A percentile compares a stretch with the other conserved stretches of the same genome.
Evolutionary conservation across 2,329 filamentous ascomycete species (phyloP).

Genomic region (Gnomoniopsis sp.): DNA sequence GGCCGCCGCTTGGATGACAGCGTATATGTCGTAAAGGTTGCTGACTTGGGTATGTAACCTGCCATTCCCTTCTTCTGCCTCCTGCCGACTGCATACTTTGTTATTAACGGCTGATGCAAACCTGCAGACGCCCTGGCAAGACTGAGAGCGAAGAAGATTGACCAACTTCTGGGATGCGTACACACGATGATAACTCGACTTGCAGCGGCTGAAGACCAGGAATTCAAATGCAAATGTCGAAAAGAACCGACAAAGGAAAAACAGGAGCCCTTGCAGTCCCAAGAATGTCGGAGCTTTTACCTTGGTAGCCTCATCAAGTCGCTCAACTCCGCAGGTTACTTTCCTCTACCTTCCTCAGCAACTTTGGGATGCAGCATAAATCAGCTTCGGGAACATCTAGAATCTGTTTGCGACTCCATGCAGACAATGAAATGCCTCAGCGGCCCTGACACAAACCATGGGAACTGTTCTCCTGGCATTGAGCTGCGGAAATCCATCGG

Average conservation of each 20-base stretch:
- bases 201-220: background rate
- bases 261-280: background rate
- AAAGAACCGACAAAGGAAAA: background rate
- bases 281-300: background rate
- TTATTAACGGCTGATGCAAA: no score
- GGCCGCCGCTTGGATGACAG: background rate
- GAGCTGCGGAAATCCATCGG: background rate
- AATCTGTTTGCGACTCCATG: background rate
- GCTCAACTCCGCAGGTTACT: background rate
- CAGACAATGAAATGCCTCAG: background rate
- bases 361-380: background rate
- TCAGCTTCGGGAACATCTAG: background rate
- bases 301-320: background rate
- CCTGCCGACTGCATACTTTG: background rate
- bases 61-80: background rate
- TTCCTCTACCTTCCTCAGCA: background rate
- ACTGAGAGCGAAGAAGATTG: no score
- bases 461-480: background rate
- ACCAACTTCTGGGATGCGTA: no score
- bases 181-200: background rate
- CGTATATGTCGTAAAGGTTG: background rate
- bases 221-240: background rate
- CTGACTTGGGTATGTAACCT: background rate
- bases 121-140: no score
- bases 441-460: background rate